These are phyloP conservation scores for Cladorrhinum sp. DNA, from an alignment of 2,329 filamentous ascomycete genomes.

Conservation along the genomic window DNA sequence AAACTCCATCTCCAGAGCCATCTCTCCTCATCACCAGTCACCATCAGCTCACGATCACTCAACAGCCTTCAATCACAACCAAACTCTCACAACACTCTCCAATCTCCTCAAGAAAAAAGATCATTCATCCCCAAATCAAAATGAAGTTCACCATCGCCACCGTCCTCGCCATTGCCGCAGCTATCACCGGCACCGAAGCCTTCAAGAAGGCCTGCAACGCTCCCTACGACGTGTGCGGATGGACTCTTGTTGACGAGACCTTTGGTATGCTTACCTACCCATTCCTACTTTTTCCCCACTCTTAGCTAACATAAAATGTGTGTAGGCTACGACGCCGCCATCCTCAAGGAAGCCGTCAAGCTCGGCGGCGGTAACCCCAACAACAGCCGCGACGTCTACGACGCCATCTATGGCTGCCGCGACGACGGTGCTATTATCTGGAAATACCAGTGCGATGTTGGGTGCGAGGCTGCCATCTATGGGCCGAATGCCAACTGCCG, in stretches of 20 bases:
- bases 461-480: neutral
- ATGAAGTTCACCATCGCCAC: conserved; percentile 9
- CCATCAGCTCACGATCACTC: neutral
- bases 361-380: conserved; percentile 10
- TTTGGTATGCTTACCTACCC: neutral
- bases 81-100: neutral
- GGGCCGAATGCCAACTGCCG: neutral
- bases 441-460: conserved; percentile 7
- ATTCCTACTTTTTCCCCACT: neutral
- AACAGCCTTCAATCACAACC: no score
- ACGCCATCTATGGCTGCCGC: conserved; percentile 17
- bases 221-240: conserved; percentile 17
- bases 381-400: conserved; percentile 9
- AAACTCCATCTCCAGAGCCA: neutral
- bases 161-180: conserved; percentile 7
- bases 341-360: conserved; percentile 2
- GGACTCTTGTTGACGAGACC: conserved; percentile 1
- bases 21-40: neutral
- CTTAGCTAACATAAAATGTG: neutral
- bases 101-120: neutral
- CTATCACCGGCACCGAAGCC: conserved; percentile 7
- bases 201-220: conserved; percentile 10
- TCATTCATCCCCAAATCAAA: conserved; percentile 1
- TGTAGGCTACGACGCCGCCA: conserved; percentile 2
- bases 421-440: conserved; percentile 10